Evolutionary conservation across 1,284 basidiomycete species (phyloP), one percentile per base, ranked within the genome.

Genomic region (Melampsora larici-populina): DNA sequence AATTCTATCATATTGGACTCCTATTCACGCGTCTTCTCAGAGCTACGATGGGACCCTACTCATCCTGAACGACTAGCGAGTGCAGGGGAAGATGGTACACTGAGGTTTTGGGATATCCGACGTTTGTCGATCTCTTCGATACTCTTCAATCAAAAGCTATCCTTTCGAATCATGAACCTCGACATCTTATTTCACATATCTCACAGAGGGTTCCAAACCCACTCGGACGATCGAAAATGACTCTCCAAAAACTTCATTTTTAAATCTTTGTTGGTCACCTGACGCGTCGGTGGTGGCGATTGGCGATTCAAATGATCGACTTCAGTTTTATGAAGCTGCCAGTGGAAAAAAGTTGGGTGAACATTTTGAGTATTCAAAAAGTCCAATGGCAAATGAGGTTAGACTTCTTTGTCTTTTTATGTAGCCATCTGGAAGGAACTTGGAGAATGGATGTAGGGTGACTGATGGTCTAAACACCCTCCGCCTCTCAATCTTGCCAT

Each of bases 51-150:
- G 80, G 77, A 81, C 77, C 83, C 83, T 0, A 60, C 76, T 7
- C 69, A 81, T 33, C 80, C 82, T 0, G 81, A 83, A 21, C 26
- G 81, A 6, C 64, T 83, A 0, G 82, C 81, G 0, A 82, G 80
- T 3, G 82, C 81, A 1, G 77, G 78, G 15, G 79, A 76, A 1
- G 83, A 83, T 49, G 79, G 79, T 64, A 83, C 80, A 17, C 81
- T 82, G 1, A 74, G 81, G 11, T 77, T 82, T 5, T 83, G 82
- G 82, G 82, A 83, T 70, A 78, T 80, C 7, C 36, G 71, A n/a
- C 60, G 71, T 73, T 40, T 64, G 70, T n/a, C 33, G 21, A 40
- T 33, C 43, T 24, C 31, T 51, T 55, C 68, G 9, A 13, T 33
- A 24, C 49, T 48, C 24, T 40, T n/a, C 31, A 68, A 29, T 46